These are phyloP conservation scores for Raphidocelis subcapitata DNA, from an alignment of 139 green algal species.

Conservation along the genomic window DNA sequence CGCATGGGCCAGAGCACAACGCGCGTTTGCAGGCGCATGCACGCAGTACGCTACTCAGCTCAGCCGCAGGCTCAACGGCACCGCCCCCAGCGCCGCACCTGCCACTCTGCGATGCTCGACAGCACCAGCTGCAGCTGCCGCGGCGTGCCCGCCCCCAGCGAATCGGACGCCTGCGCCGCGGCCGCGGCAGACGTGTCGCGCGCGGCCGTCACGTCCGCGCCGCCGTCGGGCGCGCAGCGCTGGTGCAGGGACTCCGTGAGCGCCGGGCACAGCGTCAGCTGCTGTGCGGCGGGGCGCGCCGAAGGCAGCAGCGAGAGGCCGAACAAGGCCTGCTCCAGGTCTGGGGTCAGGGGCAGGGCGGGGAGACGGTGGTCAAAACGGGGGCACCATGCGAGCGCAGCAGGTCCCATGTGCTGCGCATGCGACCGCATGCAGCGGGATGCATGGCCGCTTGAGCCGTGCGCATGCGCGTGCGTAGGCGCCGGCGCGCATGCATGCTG, in stretches of 20 bases:
- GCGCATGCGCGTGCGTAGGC: background rate
- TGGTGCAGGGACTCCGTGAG: background rate
- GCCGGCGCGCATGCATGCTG: background rate
- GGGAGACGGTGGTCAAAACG: too few relatives aligned
- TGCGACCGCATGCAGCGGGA: background rate
- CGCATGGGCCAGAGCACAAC: background rate
- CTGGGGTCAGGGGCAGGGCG: background rate
- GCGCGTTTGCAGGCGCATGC: background rate
- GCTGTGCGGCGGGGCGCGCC: background rate
- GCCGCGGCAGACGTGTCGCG: background rate
- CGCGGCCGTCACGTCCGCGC: background rate
- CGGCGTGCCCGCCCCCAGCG: background rate
- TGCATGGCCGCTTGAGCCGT: background rate
- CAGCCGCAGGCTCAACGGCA: too few relatives aligned
- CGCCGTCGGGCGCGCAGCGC: background rate
- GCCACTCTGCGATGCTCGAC: background rate
- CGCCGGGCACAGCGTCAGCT: conserved; percentile 3
- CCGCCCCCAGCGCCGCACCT: background rate
- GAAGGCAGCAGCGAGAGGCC: conserved; percentile 4
- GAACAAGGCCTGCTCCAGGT: conserved; percentile 23
- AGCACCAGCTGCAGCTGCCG: conserved; percentile 4
- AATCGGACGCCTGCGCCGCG: background rate
- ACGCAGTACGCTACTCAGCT: too few relatives aligned
- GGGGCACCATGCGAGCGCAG: background rate
- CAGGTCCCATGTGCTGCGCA: background rate